Percentiles rank a stretch among this genome's conserved stretches.
These are phyloP conservation scores for Gloeopeniophorella convolvens DNA, from an alignment of 768 basidiomycete species.

Conservation along the genomic window DNA sequence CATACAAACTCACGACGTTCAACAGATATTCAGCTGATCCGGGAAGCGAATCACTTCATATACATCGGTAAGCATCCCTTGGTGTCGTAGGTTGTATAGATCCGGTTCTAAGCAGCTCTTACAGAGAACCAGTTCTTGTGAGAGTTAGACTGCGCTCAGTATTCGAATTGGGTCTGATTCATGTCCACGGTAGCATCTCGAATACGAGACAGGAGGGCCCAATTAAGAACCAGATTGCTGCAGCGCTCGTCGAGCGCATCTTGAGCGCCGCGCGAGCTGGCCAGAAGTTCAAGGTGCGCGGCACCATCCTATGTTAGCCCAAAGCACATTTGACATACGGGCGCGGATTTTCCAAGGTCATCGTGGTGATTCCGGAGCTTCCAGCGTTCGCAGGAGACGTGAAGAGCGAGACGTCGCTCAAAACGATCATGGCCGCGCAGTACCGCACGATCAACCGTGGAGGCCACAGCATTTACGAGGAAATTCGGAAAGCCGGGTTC, in stretches of 20 bases:
- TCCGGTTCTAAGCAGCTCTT: neutral
- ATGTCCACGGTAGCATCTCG: constrained; percentile 54
- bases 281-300: constrained; percentile 71
- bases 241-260: constrained; percentile 79
- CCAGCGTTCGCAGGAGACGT: constrained; percentile 88
- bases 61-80: constrained; percentile 66
- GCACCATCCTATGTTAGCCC: neutral
- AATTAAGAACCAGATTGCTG: constrained; percentile 78
- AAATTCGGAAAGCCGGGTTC: constrained; percentile 65
- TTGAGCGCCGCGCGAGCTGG: constrained; percentile 66
- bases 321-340: neutral
- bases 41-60: constrained; percentile 80
- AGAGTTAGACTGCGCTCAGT: constrained; percentile 25
- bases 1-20: neutral
- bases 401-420: constrained; percentile 53
- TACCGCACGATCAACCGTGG: constrained; percentile 89
- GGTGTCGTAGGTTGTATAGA: neutral
- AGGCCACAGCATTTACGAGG: constrained; percentile 79
- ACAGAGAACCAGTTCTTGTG: constrained; percentile 85
- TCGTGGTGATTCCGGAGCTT: constrained; percentile 84
- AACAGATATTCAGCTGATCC: constrained; percentile 71
- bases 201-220: constrained; percentile 54
- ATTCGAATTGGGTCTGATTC: neutral
- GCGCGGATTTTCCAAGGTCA: constrained; percentile 44
- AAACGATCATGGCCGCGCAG: constrained; percentile 84